phyloP scores from a whole-genome alignment of 2,329 filamentous ascomycete species.

The Fusarium sublunatum region DNA sequence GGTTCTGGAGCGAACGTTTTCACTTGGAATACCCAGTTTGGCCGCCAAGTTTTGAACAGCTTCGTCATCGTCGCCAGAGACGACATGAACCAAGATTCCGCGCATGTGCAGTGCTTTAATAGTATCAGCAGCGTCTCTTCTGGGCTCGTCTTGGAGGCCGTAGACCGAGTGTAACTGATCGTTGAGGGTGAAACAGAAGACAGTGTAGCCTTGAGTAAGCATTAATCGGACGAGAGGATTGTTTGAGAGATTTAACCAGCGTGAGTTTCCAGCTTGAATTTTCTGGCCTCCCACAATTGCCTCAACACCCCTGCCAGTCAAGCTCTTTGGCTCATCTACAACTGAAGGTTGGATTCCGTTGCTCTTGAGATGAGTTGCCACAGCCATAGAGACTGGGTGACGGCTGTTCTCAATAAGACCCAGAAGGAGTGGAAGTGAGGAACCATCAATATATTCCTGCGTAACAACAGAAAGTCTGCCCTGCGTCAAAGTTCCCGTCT shows the following conservation, averaged over 20 bases:
- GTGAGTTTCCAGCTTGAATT: conserved; percentile 62
- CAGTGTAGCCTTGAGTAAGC: conserved; percentile 54
- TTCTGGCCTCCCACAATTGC: conserved; percentile 41
- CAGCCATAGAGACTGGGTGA: conserved; percentile 65
- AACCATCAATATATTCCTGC: conserved; percentile 9
- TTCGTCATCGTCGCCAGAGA: conserved; percentile 66
- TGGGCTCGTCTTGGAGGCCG: conserved; percentile 60
- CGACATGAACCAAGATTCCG: conserved; percentile 58
- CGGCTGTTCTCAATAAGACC: conserved; percentile 55
- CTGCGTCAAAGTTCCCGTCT: conserved; percentile 79
- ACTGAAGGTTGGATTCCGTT: conserved; percentile 11
- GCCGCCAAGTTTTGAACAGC: conserved; percentile 57
- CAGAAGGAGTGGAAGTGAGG: conserved; percentile 40
- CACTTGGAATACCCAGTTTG: conserved; percentile 53
- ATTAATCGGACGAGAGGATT: conserved; percentile 51
- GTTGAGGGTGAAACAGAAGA: conserved; percentile 60
- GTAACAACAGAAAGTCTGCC: conserved; percentile 61
- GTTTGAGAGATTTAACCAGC: conserved; percentile 56
- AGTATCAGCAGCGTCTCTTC: conserved; percentile 54
- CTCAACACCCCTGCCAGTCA: conserved; percentile 62
- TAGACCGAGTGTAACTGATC: conserved; percentile 54
- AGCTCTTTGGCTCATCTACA: conserved; percentile 50
- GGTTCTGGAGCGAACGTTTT: conserved; percentile 56
- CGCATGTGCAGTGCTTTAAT: conserved; percentile 52
- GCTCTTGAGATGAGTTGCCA: conserved; percentile 55